Conservation (phyloP, 495 filamentous ascomycete genomes). For the Hypoxylon lenormandii region DNA sequence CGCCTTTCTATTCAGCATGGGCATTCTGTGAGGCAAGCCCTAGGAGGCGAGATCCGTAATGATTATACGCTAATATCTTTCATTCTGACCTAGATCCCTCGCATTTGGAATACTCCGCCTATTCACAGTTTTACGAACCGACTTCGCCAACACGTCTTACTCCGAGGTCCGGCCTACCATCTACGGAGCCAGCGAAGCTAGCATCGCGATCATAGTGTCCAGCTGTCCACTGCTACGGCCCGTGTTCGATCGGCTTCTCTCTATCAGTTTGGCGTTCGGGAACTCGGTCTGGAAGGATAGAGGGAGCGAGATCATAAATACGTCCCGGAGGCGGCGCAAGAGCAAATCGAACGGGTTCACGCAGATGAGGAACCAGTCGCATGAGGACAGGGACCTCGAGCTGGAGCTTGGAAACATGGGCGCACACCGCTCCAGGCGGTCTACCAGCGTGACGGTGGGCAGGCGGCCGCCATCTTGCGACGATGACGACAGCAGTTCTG, state of each 20-base stretch:
- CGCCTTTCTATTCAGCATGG: constrained; percentile 52
- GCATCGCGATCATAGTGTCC: constrained; percentile 41
- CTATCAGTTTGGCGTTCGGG: background rate
- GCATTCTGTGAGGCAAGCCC: constrained; percentile 51
- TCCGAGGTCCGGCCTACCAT: constrained; percentile 14
- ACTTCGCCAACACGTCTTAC: constrained; percentile 35
- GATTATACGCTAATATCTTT: constrained; percentile 11
- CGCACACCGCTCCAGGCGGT: constrained; percentile 34
- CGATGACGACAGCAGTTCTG: constrained; percentile 32
- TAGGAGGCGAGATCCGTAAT: background rate
- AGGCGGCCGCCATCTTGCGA: constrained; percentile 26
- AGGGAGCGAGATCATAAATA: constrained; percentile 6
- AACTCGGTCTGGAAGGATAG: constrained; percentile 19
- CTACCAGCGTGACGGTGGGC: constrained; percentile 35
- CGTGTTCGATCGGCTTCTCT: constrained; percentile 29
- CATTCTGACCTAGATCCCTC: constrained; percentile 22
- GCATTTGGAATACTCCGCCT: constrained; percentile 32
- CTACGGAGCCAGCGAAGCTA: constrained; percentile 35
- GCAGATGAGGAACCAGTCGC: constrained; percentile 32
- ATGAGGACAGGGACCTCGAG: constrained; percentile 33
- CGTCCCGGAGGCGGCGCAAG: constrained; percentile 29
- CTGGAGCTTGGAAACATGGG: constrained; percentile 43
- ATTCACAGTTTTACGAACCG: constrained; percentile 18
- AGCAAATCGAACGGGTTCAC: constrained; percentile 43
- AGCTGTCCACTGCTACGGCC: constrained; percentile 38